phyloP scores from a whole-genome alignment of 148 eudicot genomes.

The Arbutus unedo region DNA sequence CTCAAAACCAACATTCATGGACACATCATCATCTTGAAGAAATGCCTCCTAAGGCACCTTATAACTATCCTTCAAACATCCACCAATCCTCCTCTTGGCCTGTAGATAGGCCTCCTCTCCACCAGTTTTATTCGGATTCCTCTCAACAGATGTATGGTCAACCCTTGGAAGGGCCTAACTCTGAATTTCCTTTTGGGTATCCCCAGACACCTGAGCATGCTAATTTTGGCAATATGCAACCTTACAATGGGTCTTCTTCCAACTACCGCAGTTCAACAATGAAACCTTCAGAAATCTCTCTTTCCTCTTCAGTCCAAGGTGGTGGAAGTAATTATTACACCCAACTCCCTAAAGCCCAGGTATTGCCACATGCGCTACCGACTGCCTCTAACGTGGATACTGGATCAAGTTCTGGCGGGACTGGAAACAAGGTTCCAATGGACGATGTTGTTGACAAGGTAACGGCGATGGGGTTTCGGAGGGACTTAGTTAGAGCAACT shows the following conservation, averaged over 20 bases:
- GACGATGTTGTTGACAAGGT: slow-evolving; percentile 29
- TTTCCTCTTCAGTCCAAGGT: not conserved
- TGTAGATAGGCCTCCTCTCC: not conserved
- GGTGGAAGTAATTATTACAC: slow-evolving; percentile 8
- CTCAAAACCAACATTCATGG: slow-evolving; percentile 17
- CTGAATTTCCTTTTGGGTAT: slow-evolving; percentile 7
- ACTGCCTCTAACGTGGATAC: slow-evolving; percentile 13
- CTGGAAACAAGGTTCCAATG: slow-evolving; percentile 19
- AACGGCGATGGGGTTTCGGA: slow-evolving; percentile 28
- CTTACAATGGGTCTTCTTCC: not conserved
- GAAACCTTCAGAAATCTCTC: not conserved
- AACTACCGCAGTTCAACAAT: not conserved
- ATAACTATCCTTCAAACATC: slow-evolving; percentile 4
- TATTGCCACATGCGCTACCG: slow-evolving; percentile 19
- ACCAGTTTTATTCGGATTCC: slow-evolving; percentile 13
- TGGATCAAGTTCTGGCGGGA: slow-evolving; percentile 15
- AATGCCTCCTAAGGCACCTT: not conserved
- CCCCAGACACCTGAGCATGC: not conserved
- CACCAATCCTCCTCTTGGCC: slow-evolving; percentile 7
- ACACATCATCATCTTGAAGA: slow-evolving; percentile 2
- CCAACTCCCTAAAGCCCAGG: slow-evolving; percentile 8
- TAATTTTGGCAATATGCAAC: not conserved
- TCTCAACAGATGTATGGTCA: not conserved
- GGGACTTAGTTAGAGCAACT: slow-evolving; percentile 21
- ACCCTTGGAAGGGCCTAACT: not conserved